Percentiles rank a stretch among this genome's conserved stretches.
Conservation (phyloP, 306 rosid genomes). For the Cercis canadensis region DNA sequence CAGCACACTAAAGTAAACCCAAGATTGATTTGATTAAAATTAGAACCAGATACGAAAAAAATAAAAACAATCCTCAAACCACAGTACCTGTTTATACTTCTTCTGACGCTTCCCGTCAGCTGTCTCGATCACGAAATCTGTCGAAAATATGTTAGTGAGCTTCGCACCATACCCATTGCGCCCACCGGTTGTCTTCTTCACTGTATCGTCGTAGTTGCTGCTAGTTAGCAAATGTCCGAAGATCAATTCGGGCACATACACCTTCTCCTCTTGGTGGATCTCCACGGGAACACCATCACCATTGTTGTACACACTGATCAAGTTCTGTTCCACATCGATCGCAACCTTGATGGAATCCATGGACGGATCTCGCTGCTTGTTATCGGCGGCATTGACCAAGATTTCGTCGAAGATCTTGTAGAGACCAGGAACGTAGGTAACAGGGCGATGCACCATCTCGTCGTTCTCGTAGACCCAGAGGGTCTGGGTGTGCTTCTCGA, state of each 20-base stretch:
- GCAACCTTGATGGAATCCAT: conserved; percentile 75
- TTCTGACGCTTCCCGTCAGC: conserved; percentile 84
- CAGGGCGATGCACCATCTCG: conserved; percentile 69
- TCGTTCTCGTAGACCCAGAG: conserved; percentile 84
- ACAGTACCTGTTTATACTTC: conserved; percentile 88
- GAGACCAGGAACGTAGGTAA: conserved; percentile 85
- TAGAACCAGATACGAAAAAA: no score
- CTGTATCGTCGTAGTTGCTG: conserved; percentile 82
- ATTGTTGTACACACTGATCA: conserved; percentile 65
- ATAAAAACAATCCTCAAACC: neutral
- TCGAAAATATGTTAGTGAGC: conserved; percentile 91
- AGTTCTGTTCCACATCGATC: conserved; percentile 64
- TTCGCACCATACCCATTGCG: conserved; percentile 94
- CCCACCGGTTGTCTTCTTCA: conserved; percentile 94
- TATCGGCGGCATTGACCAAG: conserved; percentile 92
- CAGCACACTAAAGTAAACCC: neutral
- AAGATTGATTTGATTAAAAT: neutral
- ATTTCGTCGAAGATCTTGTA: conserved; percentile 98
- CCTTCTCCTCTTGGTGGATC: conserved; percentile 93
- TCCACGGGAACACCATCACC: conserved; percentile 94
- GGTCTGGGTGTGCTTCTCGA: conserved; percentile 82
- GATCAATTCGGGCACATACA: conserved; percentile 91
- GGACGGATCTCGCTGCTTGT: conserved; percentile 85
- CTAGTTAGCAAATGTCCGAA: conserved; percentile 90
- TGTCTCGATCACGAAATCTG: conserved; percentile 85